Percentiles rank a stretch among this genome's conserved stretches.
These are phyloP conservation scores for Oryza punctata DNA, from an alignment of 176 grass and related monocot species.

Conservation along the genomic window DNA sequence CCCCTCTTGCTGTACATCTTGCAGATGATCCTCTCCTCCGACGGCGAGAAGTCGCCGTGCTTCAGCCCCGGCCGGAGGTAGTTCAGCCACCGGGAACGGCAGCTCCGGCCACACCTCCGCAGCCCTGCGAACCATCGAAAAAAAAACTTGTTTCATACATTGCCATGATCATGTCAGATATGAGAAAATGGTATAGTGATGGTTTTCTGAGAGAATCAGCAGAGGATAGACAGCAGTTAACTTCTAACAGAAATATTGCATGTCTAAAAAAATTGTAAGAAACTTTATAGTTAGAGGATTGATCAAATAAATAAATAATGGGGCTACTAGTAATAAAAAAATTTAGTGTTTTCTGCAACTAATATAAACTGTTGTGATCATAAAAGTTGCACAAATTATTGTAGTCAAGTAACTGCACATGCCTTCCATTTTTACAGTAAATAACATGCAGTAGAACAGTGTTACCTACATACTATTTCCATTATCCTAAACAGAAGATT, in stretches of 20 bases:
- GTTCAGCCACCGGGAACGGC: constrained; percentile 65
- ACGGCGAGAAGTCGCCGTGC: constrained; percentile 44
- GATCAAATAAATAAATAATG: neutral
- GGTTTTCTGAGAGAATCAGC: neutral
- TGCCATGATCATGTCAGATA: neutral
- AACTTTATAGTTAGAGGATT: neutral
- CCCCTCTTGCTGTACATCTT: constrained; percentile 48
- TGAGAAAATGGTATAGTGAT: neutral
- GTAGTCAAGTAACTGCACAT: neutral
- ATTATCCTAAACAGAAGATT: neutral
- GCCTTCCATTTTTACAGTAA: neutral
- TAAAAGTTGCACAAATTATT: neutral
- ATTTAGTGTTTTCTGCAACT: neutral
- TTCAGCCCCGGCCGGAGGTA: constrained; percentile 59
- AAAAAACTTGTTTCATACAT: constrained; percentile 10
- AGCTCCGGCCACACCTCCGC: constrained; percentile 50
- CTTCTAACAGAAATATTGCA: neutral
- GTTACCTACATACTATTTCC: neutral
- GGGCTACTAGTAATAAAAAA: neutral
- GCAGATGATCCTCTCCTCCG: constrained; percentile 53
- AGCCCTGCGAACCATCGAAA: constrained; percentile 34
- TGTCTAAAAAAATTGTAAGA: neutral
- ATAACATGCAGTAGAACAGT: neutral
- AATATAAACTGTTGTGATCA: neutral
- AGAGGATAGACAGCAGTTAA: neutral